Evolutionary conservation across 1,284 basidiomycete genomes (phyloP).

Genomic region (Leccinum pachyderme): DNA sequence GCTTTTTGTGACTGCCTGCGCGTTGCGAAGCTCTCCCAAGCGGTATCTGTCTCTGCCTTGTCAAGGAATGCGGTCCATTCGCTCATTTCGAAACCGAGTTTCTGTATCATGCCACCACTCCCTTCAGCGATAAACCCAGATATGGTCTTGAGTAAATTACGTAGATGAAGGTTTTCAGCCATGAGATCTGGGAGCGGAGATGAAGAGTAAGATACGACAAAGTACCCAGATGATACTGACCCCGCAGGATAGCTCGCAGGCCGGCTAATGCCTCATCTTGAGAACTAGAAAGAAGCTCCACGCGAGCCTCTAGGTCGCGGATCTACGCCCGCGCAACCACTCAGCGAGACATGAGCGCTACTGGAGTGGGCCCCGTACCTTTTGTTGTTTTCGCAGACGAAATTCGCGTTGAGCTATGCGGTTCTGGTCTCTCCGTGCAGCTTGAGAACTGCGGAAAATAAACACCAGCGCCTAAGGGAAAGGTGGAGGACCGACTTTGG

Average conservation of each 20-base stretch:
- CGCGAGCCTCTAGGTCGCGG: slow-evolving; percentile 87
- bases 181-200: slow-evolving; percentile 61
- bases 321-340: slow-evolving; percentile 51
- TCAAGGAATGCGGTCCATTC: slow-evolving; percentile 81
- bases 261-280: slow-evolving; percentile 85
- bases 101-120: slow-evolving; percentile 69
- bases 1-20: slow-evolving; percentile 42
- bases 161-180: slow-evolving; percentile 83
- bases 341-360: slow-evolving; percentile 4
- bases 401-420: slow-evolving; percentile 93
- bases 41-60: slow-evolving; percentile 86
- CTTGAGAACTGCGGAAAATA: slow-evolving; percentile 62
- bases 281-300: slow-evolving; percentile 85
- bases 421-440: slow-evolving; percentile 85
- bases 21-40: slow-evolving; percentile 81
- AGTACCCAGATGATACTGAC: slow-evolving; percentile 33
- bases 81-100: slow-evolving; percentile 73
- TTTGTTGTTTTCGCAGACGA: slow-evolving; percentile 84
- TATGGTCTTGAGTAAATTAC: slow-evolving; percentile 73
- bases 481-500: slow-evolving; percentile 56
- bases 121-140: slow-evolving; percentile 85
- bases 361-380: slow-evolving; percentile 41
- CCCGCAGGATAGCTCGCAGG: slow-evolving; percentile 78
- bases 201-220: slow-evolving; percentile 6
- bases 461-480: slow-evolving; percentile 16